phyloP scores from a whole-genome alignment of 495 filamentous ascomycete genomes.

The Sporormia fimetaria region DNA sequence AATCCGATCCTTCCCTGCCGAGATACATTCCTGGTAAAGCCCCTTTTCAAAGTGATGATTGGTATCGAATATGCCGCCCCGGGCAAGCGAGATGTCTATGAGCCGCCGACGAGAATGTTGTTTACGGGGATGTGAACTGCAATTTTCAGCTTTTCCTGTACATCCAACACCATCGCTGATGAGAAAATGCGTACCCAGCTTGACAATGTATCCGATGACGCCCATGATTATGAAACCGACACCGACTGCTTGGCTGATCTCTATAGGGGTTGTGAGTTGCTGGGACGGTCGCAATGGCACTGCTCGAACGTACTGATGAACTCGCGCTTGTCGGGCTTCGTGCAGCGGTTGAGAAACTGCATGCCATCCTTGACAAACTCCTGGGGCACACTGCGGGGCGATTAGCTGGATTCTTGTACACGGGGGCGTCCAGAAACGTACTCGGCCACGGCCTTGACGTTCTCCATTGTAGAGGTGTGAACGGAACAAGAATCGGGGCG shows the following conservation, averaged over 20 bases:
- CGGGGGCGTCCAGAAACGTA: conserved; percentile 1
- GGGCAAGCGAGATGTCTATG: conserved; percentile 33
- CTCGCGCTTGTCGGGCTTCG: conserved; percentile 77
- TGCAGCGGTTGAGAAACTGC: conserved; percentile 71
- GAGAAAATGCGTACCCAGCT: conserved; percentile 56
- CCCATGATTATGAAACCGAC: conserved; percentile 85
- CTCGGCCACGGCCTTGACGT: conserved; percentile 49
- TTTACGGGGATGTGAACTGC: conserved; percentile 73
- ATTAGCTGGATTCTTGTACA: conserved; percentile 1
- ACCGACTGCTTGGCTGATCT: conserved; percentile 92
- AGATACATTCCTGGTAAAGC: too few species aligned
- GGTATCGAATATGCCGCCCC: too few species aligned
- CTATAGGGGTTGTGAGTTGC: neutral
- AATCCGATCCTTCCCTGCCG: too few species aligned
- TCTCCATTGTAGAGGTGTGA: conserved; percentile 37
- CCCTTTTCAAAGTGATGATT: conserved; percentile 1
- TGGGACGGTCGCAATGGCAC: neutral
- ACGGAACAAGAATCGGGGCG: neutral
- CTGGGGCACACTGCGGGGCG: conserved; percentile 62
- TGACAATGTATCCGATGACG: conserved; percentile 81
- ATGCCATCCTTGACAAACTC: conserved; percentile 75
- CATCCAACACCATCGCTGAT: too few species aligned
- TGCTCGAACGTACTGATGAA: conserved; percentile 50
- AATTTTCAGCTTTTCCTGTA: neutral
- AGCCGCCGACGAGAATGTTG: conserved; percentile 66